Conservation (phyloP, 2,329 filamentous ascomycete species). For the Xylaria polymorpha region DNA sequence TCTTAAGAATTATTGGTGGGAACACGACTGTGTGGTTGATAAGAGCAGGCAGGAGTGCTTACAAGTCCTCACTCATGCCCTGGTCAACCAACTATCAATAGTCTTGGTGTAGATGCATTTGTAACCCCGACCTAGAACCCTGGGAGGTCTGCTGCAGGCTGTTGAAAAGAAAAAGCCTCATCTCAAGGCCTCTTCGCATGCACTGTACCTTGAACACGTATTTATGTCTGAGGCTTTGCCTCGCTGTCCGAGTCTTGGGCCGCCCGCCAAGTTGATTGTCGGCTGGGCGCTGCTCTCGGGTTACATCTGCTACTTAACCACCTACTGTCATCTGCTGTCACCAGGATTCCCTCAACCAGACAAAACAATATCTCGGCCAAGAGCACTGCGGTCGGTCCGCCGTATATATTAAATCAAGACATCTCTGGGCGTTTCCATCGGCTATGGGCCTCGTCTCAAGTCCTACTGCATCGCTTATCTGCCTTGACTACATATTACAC, state of each 20-base stretch:
- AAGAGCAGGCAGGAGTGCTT: conserved; percentile 11
- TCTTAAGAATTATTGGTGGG: neutral
- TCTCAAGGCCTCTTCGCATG: conserved; percentile 14
- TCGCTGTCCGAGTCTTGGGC: conserved; percentile 27
- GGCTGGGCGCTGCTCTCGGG: conserved; percentile 34
- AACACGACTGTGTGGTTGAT: neutral
- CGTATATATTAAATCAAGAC: conserved; percentile 34
- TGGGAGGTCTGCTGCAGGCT: conserved; percentile 28
- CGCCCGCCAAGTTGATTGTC: conserved; percentile 36
- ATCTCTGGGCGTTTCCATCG: conserved; percentile 19
- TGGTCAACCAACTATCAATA: conserved; percentile 14
- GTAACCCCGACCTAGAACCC: conserved; percentile 22
- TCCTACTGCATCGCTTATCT: conserved; percentile 23
- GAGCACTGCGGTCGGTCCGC: conserved; percentile 20
- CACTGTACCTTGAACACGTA: conserved; percentile 18
- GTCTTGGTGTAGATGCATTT: conserved; percentile 3
- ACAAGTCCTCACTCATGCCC: conserved; percentile 10
- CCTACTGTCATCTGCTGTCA: conserved; percentile 23
- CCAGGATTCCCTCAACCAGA: conserved; percentile 22
- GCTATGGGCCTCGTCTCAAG: conserved; percentile 12
- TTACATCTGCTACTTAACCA: conserved; percentile 28
- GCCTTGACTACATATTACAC: neutral
- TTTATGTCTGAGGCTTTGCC: conserved; percentile 33
- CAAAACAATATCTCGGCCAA: conserved; percentile 38
- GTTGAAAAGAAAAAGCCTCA: conserved; percentile 36